These are phyloP conservation scores for Phaseolus coccineus DNA, from an alignment of 331 rosid genomes.

Conservation along the genomic window DNA sequence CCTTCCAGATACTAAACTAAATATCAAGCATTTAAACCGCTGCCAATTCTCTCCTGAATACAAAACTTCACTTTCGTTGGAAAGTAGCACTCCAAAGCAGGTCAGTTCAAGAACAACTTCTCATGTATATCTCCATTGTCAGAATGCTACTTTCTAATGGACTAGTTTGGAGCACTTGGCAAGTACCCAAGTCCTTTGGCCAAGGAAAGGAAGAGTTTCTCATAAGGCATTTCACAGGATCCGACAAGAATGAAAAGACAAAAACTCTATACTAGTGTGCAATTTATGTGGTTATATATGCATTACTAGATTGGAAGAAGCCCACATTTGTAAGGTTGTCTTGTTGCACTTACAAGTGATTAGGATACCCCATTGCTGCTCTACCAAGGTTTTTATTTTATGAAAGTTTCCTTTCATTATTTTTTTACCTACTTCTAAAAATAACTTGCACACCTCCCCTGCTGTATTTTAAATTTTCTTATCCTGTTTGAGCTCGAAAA, in stretches of 20 bases:
- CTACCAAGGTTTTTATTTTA: neutral
- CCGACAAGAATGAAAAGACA: neutral
- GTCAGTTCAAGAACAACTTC: neutral
- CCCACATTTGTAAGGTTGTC: slow-evolving; percentile 22
- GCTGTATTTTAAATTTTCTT: neutral
- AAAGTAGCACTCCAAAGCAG: neutral
- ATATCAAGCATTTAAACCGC: neutral
- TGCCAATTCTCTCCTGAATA: neutral
- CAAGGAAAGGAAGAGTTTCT: slow-evolving; percentile 7
- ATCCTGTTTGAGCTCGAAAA: slow-evolving; percentile 2
- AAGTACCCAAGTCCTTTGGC: slow-evolving; percentile 3
- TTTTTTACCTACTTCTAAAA: neutral
- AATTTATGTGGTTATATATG: neutral
- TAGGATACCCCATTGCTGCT: neutral
- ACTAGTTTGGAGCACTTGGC: slow-evolving; percentile 2
- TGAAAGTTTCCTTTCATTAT: slow-evolving; percentile 27
- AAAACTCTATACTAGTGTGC: neutral
- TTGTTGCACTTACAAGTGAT: neutral
- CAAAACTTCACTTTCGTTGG: slow-evolving; percentile 6
- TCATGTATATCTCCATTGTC: neutral
- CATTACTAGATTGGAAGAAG: slow-evolving; percentile 14
- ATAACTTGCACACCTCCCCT: slow-evolving; percentile 11
- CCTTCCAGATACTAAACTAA: no score
- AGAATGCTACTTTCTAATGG: neutral
- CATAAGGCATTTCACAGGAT: neutral